Conservation (phyloP, 352 stramenopile species). For the Pythium grandisporangium region DNA sequence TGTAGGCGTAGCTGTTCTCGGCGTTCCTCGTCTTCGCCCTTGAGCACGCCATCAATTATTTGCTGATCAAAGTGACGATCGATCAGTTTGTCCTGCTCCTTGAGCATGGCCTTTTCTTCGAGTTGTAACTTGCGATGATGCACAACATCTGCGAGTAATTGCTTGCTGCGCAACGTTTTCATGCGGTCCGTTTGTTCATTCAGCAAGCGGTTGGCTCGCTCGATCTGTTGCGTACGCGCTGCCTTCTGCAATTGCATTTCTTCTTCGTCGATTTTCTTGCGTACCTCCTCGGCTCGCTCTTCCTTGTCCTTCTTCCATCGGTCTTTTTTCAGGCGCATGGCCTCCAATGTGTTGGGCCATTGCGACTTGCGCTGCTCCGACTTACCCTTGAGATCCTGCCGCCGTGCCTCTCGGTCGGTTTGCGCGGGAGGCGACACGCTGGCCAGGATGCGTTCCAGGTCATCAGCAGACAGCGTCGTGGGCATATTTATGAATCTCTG, state of each 20-base stretch:
- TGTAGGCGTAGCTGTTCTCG: conserved; percentile 28
- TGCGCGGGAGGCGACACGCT: conserved; percentile 57
- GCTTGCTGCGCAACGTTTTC: conserved; percentile 84
- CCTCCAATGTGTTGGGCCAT: conserved; percentile 91
- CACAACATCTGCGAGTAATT: conserved; percentile 81
- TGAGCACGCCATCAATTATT: conserved; percentile 34
- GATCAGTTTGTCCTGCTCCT: conserved; percentile 38
- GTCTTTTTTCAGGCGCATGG: conserved; percentile 85
- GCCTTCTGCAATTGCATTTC: conserved; percentile 69
- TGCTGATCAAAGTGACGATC: conserved; percentile 31
- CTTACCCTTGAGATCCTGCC: conserved; percentile 55
- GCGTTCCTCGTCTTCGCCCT: conserved; percentile 44
- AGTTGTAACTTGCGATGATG: conserved; percentile 80
- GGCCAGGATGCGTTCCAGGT: conserved; percentile 59
- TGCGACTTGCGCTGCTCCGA: conserved; percentile 72
- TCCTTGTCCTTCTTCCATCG: conserved; percentile 87
- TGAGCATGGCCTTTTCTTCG: conserved; percentile 55
- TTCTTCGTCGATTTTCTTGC: conserved; percentile 68
- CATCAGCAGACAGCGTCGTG: conserved; percentile 44
- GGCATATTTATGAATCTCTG: no score
- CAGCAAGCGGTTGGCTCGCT: conserved; percentile 72
- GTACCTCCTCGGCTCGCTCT: conserved; percentile 65
- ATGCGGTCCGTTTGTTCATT: conserved; percentile 91
- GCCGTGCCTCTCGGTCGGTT: conserved; percentile 59
- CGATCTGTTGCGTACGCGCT: conserved; percentile 72